A percentile compares a stretch with the other conserved stretches of the same genome.
Conservation (phyloP, 2,329 filamentous ascomycete species). For the Raffaelea albimanens region DNA sequence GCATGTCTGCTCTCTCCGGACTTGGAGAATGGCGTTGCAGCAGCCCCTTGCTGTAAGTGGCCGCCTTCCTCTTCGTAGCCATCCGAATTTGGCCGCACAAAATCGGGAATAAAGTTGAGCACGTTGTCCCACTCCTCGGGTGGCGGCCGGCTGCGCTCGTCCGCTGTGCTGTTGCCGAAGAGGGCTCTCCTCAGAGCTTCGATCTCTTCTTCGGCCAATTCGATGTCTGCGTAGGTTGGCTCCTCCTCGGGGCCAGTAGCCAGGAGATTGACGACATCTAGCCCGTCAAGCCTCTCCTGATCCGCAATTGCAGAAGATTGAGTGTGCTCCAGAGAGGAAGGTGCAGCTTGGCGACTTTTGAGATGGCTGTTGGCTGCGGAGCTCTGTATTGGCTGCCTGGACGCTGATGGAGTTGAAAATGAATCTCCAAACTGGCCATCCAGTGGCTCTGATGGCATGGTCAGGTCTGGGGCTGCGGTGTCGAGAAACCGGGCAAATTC, state of each 20-base stretch:
- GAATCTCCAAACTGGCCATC: neutral
- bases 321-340: neutral
- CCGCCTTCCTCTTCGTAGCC: slow-evolving; percentile 12
- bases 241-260: slow-evolving; percentile 13
- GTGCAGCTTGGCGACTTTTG: no score
- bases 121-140: slow-evolving; percentile 31
- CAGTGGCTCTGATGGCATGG: slow-evolving; percentile 3
- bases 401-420: neutral
- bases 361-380: no score
- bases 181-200: slow-evolving; percentile 26
- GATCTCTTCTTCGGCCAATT: slow-evolving; percentile 19
- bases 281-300: slow-evolving; percentile 27
- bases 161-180: slow-evolving; percentile 18
- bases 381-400: neutral
- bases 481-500: slow-evolving; percentile 28
- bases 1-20: slow-evolving; percentile 14
- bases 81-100: slow-evolving; percentile 19
- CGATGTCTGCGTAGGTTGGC: slow-evolving; percentile 12
- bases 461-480: slow-evolving; percentile 6
- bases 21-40: slow-evolving; percentile 1
- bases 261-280: slow-evolving; percentile 29
- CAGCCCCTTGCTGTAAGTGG: slow-evolving; percentile 6
- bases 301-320: slow-evolving; percentile 19
- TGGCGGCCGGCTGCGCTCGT: slow-evolving; percentile 10
- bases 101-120: slow-evolving; percentile 42